Percentiles rank a stretch among this genome's conserved stretches.
Evolutionary conservation across 768 basidiomycete genomes (phyloP).

Genomic region (Calvatia gigantea): DNA sequence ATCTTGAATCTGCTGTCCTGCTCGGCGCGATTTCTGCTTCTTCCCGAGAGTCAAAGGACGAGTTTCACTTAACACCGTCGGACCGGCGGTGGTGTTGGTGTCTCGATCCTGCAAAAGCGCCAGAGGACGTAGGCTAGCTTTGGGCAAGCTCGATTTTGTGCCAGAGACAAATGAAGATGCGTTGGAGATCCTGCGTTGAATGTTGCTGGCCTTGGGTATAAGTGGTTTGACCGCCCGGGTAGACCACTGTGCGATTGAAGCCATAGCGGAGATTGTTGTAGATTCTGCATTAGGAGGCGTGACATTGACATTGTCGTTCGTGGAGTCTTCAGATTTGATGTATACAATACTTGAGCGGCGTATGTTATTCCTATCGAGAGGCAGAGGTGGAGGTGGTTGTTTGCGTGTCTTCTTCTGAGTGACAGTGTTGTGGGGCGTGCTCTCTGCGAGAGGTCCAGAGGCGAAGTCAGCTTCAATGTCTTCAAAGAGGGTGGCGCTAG

Average conservation of each 20-base stretch:
- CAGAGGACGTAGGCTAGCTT: slow-evolving; percentile 54
- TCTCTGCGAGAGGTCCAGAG: slow-evolving; percentile 53
- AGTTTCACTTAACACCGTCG: slow-evolving; percentile 21
- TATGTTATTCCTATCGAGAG: slow-evolving; percentile 24
- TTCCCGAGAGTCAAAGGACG: slow-evolving; percentile 58
- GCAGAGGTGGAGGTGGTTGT: slow-evolving; percentile 33
- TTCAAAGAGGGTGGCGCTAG: slow-evolving; percentile 62
- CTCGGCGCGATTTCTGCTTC: slow-evolving; percentile 40
- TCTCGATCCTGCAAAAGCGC: slow-evolving; percentile 61
- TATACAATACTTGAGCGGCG: slow-evolving; percentile 60
- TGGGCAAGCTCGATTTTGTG: slow-evolving; percentile 35
- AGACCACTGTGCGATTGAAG: slow-evolving; percentile 43
- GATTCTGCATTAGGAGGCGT: slow-evolving; percentile 17
- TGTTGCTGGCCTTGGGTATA: slow-evolving; percentile 47
- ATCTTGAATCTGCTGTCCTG: slow-evolving; percentile 25
- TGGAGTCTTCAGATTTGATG: slow-evolving; percentile 54
- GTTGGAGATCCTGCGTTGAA: slow-evolving; percentile 39
- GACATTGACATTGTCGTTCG: slow-evolving; percentile 20
- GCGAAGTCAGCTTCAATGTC: slow-evolving; percentile 40
- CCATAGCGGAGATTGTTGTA: slow-evolving; percentile 29
- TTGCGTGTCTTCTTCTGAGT: slow-evolving; percentile 29
- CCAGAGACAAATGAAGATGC: slow-evolving; percentile 20
- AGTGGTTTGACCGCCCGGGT: slow-evolving; percentile 50
- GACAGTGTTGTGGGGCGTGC: slow-evolving; percentile 56
- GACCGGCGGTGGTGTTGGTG: slow-evolving; percentile 24